Evolutionary conservation across 179 eudicot species (phyloP), one percentile per base, ranked within the genome.

Genomic region (Carnegiea gigantea): DNA sequence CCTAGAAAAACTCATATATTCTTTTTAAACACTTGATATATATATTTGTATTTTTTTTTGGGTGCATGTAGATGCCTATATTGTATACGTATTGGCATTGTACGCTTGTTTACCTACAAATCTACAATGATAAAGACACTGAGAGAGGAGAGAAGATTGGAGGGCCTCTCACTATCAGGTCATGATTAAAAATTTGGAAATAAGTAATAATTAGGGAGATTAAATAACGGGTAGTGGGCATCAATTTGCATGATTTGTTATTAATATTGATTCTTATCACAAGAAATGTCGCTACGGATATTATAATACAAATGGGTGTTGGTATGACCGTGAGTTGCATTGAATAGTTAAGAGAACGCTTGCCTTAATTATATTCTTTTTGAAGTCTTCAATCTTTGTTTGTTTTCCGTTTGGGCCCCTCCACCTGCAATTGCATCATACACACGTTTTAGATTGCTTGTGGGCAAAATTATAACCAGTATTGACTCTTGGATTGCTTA

Each of bases 301-400:
- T 80, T 82, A 54, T 84, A 80, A 70, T 81, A 67, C 49, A 48
- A 26, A 49, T 62, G 70, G 26, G 46, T 46, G 26, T 74, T 75
- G 86, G 71, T 64, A 70, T 82, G 73, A 70, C 46, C 18, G 82
- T 36, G 77, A 75, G 70, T 77, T 81, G 81, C 75, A 80, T 59
- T 62, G 81, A 77, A 48, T 59, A 43, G 64, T 75, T 65, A 59
- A 75, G 26, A 79, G 83, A 85, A 82, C 82, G 85, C 80, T 76
- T 48, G 2, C 12, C 78, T 85, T 85, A 82, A 82, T 85, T 36
- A 30, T 65, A 33, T 82, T 71, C 60, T 79, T 82, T 76, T 60
- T 80, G 80, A 82, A 85, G 85, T 79, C 85, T 84, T 77, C 85
- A 81, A 80, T 77, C 70, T 70, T 84, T 85, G 84, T 82, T 80